Evolutionary conservation across 2,329 filamentous ascomycete species (phyloP).

Genomic region (Cercospora citrullina): DNA sequence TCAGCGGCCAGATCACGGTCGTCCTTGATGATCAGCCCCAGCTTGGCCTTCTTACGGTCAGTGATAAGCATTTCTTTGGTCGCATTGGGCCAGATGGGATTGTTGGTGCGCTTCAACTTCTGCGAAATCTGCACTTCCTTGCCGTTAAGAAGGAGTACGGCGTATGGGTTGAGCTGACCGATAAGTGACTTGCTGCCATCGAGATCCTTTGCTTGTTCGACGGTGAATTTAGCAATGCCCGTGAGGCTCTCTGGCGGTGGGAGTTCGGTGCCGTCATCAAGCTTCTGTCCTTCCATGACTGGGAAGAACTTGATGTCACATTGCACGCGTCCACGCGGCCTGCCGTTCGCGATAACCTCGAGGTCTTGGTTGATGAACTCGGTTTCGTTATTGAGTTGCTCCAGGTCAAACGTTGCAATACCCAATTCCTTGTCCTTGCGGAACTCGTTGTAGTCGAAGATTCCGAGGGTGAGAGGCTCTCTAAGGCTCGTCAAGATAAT

Average conservation of each 20-base stretch:
- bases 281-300: constrained; percentile 70
- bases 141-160: constrained; percentile 81
- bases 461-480: constrained; percentile 78
- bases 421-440: constrained; percentile 96
- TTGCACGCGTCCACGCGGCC: constrained; percentile 75
- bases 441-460: constrained; percentile 93
- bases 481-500: constrained; percentile 89
- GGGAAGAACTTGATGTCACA: constrained; percentile 94
- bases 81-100: constrained; percentile 91
- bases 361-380: constrained; percentile 82
- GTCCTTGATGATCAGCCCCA: constrained; percentile 93
- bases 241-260: constrained; percentile 87
- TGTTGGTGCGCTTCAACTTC: constrained; percentile 95
- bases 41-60: constrained; percentile 83
- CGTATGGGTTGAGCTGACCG: constrained; percentile 88
- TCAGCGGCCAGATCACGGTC: constrained; percentile 83
- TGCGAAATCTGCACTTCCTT: constrained; percentile 87
- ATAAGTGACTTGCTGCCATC: constrained; percentile 90
- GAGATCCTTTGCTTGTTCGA: constrained; percentile 95
- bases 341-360: constrained; percentile 81
- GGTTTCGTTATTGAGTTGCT: constrained; percentile 72
- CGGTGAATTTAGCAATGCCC: constrained; percentile 87
- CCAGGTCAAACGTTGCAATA: constrained; percentile 78
- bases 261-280: constrained; percentile 74
- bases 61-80: constrained; percentile 94